Evolutionary conservation across 225 moss, liverwort and hornwort species (phyloP).

Genomic region (Pseudisothecium myosuroides): DNA sequence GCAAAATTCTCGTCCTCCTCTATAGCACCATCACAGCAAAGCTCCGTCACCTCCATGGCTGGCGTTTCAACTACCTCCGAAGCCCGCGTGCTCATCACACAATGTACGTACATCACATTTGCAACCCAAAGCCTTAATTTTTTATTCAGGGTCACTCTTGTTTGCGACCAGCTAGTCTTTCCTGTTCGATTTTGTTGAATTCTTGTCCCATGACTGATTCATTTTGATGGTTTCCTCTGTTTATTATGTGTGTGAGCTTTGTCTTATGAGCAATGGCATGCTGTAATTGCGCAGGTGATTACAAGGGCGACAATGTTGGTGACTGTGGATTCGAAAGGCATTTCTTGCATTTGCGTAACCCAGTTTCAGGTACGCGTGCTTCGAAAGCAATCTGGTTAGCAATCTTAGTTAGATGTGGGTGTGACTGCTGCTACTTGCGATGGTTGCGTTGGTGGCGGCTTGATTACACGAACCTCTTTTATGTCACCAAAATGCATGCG

Average conservation of each 20-base stretch:
- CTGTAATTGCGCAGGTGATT: constrained; percentile 1
- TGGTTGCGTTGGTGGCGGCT: neutral
- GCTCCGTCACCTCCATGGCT: neutral
- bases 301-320: neutral
- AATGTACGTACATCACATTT: neutral
- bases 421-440: neutral
- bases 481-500: neutral
- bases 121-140: neutral
- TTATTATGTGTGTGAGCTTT: neutral
- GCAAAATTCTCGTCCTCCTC: neutral
- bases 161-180: neutral
- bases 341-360: constrained; percentile 28
- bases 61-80: neutral
- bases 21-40: neutral
- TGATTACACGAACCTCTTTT: neutral
- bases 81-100: constrained; percentile 18
- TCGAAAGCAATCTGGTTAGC: neutral
- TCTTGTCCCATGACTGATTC: neutral
- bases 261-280: neutral
- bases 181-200: neutral
- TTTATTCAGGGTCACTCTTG: neutral
- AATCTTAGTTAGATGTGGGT: neutral
- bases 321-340: neutral
- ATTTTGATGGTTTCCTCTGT: neutral
- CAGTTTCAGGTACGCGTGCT: constrained; percentile 11